These are phyloP conservation scores for Fragaria nilgerrensis DNA, from an alignment of 306 rosid species.

Conservation along the genomic window DNA sequence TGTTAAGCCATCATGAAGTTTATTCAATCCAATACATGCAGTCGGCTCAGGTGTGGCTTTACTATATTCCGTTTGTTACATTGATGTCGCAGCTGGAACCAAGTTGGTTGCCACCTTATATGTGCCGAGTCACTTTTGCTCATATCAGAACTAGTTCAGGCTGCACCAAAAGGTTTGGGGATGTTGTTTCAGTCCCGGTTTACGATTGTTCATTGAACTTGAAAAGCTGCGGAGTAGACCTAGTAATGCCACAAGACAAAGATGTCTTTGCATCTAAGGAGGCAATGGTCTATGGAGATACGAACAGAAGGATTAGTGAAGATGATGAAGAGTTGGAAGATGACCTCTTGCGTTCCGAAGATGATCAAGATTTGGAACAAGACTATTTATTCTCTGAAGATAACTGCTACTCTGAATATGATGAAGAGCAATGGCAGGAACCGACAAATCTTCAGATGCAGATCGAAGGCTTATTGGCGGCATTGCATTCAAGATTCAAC, in stretches of 20 bases:
- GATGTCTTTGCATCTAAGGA: background rate
- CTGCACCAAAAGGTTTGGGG: background rate
- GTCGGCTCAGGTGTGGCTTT: background rate
- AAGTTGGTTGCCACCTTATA: background rate
- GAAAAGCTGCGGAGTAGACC: background rate
- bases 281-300: background rate
- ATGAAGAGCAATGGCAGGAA: background rate
- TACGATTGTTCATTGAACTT: background rate
- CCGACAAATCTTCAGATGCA: background rate
- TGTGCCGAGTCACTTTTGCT: background rate
- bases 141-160: background rate
- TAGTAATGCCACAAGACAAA: background rate
- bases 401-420: background rate
- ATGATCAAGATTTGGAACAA: background rate
- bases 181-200: background rate
- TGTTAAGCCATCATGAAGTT: background rate
- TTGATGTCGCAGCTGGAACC: background rate
- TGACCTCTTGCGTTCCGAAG: background rate
- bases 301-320: background rate
- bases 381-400: background rate
- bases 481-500: background rate
- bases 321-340: background rate
- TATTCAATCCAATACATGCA: background rate
- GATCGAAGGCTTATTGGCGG: too few species aligned
- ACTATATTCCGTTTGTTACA: background rate